These are phyloP conservation scores for Ogataea corticis DNA, from an alignment of 805 yeast species.

Conservation along the genomic window DNA sequence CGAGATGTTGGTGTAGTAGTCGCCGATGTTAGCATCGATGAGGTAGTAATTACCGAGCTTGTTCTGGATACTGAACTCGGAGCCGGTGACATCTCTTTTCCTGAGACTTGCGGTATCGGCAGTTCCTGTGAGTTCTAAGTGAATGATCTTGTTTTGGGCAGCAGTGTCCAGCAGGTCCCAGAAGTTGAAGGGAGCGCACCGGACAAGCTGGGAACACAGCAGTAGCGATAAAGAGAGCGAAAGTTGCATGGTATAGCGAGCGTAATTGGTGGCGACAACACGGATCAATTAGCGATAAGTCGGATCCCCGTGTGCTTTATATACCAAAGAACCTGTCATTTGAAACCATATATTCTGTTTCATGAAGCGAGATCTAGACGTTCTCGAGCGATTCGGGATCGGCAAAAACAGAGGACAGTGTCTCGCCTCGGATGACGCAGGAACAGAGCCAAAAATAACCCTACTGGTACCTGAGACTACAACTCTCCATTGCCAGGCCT, in stretches of 20 bases:
- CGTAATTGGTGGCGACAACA: neutral
- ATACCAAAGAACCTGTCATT: neutral
- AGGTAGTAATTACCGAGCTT: slow-evolving; percentile 20
- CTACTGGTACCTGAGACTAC: neutral
- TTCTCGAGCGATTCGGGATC: neutral
- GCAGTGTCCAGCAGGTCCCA: slow-evolving; percentile 2
- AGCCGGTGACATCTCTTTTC: slow-evolving; percentile 19
- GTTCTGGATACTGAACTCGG: slow-evolving; percentile 18
- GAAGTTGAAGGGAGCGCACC: neutral
- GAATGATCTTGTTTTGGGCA: neutral
- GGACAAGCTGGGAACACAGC: neutral
- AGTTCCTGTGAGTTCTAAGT: slow-evolving; percentile 1
- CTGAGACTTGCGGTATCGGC: neutral
- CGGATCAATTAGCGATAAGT: neutral
- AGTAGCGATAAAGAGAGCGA: slow-evolving; percentile 2
- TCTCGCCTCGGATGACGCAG: neutral
- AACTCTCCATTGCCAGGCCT: neutral
- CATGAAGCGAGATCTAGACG: neutral
- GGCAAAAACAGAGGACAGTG: neutral
- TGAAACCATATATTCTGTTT: neutral
- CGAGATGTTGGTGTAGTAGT: slow-evolving; percentile 24
- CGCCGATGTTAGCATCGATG: slow-evolving; percentile 29
- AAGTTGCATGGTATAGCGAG: neutral
- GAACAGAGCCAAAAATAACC: neutral
- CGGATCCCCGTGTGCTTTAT: neutral